Evolutionary conservation across 768 basidiomycete genomes (phyloP).

Genomic region (Auricularia heimuer): DNA sequence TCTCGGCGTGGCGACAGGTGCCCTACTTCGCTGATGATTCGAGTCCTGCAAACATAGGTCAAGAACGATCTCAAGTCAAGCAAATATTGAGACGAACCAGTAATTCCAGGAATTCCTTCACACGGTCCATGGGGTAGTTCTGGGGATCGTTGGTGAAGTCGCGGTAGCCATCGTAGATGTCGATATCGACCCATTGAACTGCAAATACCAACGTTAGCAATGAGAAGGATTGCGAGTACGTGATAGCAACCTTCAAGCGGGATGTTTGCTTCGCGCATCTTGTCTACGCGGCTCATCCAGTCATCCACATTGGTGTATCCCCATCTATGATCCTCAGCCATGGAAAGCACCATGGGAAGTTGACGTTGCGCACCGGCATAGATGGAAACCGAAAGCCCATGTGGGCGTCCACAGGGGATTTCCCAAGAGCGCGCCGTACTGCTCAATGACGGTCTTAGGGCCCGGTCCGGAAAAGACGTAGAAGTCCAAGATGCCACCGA

Average conservation of each 20-base stretch:
- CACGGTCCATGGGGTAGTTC: constrained; percentile 16
- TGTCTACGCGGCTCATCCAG: constrained; percentile 41
- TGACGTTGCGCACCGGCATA: constrained; percentile 20
- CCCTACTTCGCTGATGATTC: constrained; percentile 40
- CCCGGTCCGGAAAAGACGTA: constrained; percentile 21
- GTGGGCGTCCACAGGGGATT: constrained; percentile 16
- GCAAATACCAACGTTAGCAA: too few species aligned
- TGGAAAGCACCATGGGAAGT: constrained; percentile 8
- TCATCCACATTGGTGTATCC: constrained; percentile 45
- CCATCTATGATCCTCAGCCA: constrained; percentile 27
- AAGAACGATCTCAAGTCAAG: neutral
- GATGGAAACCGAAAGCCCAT: constrained; percentile 24
- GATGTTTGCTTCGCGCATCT: constrained; percentile 57
- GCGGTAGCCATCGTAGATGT: constrained; percentile 13
- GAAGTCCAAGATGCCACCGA: constrained; percentile 26
- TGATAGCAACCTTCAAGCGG: constrained; percentile 54
- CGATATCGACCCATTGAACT: constrained; percentile 8
- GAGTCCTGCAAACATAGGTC: constrained; percentile 18
- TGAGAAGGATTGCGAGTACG: neutral
- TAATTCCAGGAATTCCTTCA: constrained; percentile 10
- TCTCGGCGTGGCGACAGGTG: neutral
- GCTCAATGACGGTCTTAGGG: constrained; percentile 13
- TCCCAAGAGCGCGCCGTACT: constrained; percentile 19
- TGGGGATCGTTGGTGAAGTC: constrained; percentile 20
- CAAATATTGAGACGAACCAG: neutral